phyloP scores from a whole-genome alignment of 164 flowering plant genomes.

The Nymphaea colorata region DNA sequence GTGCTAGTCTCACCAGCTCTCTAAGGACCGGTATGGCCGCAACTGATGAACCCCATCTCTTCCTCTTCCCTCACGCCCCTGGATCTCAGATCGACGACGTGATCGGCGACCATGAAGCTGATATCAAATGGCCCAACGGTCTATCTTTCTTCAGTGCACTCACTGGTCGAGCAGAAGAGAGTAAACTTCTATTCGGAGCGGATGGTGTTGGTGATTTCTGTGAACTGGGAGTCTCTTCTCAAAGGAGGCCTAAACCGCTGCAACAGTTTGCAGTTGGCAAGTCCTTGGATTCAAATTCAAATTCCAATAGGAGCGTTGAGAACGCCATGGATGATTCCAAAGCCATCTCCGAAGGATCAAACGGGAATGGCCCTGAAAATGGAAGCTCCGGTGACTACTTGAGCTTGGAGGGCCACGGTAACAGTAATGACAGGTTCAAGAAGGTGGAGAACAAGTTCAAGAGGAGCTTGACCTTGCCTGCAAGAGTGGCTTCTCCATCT shows the following conservation, averaged over 20 bases:
- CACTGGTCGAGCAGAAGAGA: conserved; percentile 9
- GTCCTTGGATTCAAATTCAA: not conserved
- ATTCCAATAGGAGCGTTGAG: not conserved
- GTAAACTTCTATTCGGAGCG: conserved; percentile 13
- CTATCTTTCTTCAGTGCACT: conserved; percentile 29
- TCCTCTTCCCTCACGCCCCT: conserved; percentile 63
- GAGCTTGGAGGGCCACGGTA: conserved; percentile 42
- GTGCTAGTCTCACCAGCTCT: conserved; percentile 18
- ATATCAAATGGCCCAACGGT: conserved; percentile 96
- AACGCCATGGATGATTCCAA: not conserved
- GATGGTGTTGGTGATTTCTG: not conserved
- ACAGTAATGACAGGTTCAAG: conserved; percentile 11
- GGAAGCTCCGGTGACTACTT: not conserved
- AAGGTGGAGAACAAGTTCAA: conserved; percentile 60
- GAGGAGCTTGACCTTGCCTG: conserved; percentile 81
- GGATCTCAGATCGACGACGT: conserved; percentile 34
- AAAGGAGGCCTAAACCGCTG: not conserved
- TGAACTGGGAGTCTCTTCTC: not conserved
- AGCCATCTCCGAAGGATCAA: not conserved
- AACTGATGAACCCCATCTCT: not conserved
- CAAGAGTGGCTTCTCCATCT: conserved; percentile 44
- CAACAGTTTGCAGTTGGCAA: not conserved
- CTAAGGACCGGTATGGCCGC: too few relatives aligned
- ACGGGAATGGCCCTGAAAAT: not conserved
- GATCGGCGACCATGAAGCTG: conserved; percentile 57